Percentiles rank a stretch among this genome's conserved stretches.
phyloP scores from a whole-genome alignment of 495 filamentous ascomycete genomes.

The Tuber umbilicatum region DNA sequence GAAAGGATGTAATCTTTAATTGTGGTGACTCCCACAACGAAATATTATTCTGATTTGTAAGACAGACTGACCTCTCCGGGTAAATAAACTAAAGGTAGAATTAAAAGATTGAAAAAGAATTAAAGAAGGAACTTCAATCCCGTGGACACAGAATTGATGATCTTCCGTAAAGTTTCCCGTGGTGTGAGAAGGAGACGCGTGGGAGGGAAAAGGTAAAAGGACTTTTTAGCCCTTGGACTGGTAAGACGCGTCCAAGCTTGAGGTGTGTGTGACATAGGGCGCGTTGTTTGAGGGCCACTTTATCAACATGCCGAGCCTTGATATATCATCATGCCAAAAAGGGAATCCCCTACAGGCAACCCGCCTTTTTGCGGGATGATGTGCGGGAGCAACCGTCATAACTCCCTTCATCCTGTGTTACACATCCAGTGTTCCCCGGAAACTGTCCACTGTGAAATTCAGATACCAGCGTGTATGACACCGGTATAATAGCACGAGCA shows the following conservation, averaged over 20 bases:
- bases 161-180: neutral
- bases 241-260: neutral
- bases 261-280: neutral
- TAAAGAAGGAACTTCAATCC: neutral
- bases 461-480: neutral
- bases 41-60: neutral
- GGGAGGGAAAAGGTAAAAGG: neutral
- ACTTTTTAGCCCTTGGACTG: neutral
- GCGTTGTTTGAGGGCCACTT: neutral
- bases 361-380: neutral
- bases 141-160: neutral
- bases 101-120: neutral
- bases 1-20: neutral
- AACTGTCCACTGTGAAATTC: neutral
- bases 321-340: neutral
- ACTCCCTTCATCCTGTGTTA: neutral
- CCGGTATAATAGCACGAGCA: neutral
- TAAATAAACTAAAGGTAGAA: neutral
- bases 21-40: neutral
- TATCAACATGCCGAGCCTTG: neutral
- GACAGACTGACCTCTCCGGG: neutral
- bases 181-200: neutral
- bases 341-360: neutral
- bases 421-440: neutral
- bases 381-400: neutral